These are phyloP conservation scores for Atractiella rhizophila DNA, from an alignment of 768 basidiomycete species.

Conservation along the genomic window DNA sequence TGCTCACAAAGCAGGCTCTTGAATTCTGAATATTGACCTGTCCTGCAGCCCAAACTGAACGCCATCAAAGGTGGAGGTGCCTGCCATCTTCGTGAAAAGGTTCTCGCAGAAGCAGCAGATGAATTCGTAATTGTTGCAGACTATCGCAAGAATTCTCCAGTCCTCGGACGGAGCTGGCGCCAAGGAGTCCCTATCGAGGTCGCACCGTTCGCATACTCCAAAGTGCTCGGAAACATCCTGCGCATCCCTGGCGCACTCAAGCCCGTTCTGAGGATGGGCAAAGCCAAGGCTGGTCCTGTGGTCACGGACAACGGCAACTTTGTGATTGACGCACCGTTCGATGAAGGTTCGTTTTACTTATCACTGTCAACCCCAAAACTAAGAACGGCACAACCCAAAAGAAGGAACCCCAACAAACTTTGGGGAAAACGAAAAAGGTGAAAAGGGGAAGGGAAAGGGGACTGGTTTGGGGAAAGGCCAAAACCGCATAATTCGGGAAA, in stretches of 20 bases:
- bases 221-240: slow-evolving; percentile 36
- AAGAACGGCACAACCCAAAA: background rate
- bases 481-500: slow-evolving; percentile 62
- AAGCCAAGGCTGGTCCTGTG: slow-evolving; percentile 67
- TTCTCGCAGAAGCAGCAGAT: slow-evolving; percentile 80
- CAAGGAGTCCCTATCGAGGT: slow-evolving; percentile 91
- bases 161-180: slow-evolving; percentile 26
- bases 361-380: background rate
- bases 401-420: background rate
- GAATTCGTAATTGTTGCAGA: slow-evolving; percentile 88
- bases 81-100: slow-evolving; percentile 88
- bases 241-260: slow-evolving; percentile 22
- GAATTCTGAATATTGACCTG: background rate
- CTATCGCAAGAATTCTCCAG: slow-evolving; percentile 52
- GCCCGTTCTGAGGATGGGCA: slow-evolving; percentile 73
- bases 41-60: slow-evolving; percentile 43
- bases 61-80: slow-evolving; percentile 83
- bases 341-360: slow-evolving; percentile 23
- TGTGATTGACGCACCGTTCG: slow-evolving; percentile 85
- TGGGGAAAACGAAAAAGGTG: slow-evolving; percentile 28
- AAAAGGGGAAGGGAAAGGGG: slow-evolving; percentile 98
- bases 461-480: slow-evolving; percentile 74
- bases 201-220: slow-evolving; percentile 81
- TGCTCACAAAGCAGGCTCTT: background rate
- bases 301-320: slow-evolving; percentile 92